Conservation (phyloP, 139 green algal species). For the Chlamydomonas sphaeroides region DNA sequence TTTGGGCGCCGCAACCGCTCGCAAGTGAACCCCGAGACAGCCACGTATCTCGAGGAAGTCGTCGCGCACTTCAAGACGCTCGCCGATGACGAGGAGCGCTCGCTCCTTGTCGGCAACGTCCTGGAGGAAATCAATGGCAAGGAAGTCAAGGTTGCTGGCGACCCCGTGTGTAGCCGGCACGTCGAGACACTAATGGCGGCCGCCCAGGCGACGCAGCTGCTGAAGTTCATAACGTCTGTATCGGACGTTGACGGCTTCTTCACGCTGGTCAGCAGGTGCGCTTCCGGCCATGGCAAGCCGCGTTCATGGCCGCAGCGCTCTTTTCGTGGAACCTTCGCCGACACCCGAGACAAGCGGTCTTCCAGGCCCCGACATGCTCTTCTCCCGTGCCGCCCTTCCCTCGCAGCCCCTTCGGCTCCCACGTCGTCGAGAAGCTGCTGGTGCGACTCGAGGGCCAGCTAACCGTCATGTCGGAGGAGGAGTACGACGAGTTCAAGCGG, state of each 20-base stretch:
- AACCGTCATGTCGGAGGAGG: slow-evolving; percentile 21
- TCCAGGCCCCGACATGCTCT: too few species aligned
- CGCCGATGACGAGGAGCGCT: slow-evolving; percentile 69
- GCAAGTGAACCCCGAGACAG: slow-evolving; percentile 3
- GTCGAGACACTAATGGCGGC: slow-evolving; percentile 73
- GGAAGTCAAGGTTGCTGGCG: slow-evolving; percentile 40
- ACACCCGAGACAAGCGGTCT: too few species aligned
- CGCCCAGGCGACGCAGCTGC: slow-evolving; percentile 51
- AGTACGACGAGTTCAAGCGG: not conserved
- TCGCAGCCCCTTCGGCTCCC: slow-evolving; percentile 77
- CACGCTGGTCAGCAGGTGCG: slow-evolving; percentile 52
- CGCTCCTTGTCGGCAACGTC: slow-evolving; percentile 72
- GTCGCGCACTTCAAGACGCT: slow-evolving; percentile 63
- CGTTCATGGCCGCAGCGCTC: too few species aligned
- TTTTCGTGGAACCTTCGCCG: too few species aligned
- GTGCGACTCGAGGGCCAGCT: slow-evolving; percentile 48
- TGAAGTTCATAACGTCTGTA: slow-evolving; percentile 52
- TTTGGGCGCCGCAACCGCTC: not conserved
- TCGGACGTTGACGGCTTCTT: slow-evolving; percentile 49
- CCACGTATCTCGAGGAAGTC: slow-evolving; percentile 57
- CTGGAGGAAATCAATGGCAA: slow-evolving; percentile 70
- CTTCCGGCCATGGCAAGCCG: too few species aligned
- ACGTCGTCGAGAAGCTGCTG: slow-evolving; percentile 75
- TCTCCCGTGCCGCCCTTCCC: too few species aligned
- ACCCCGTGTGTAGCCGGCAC: slow-evolving; percentile 61